phyloP scores from a whole-genome alignment of 2,329 filamentous ascomycete species.

The Sclerotinia trifoliorum region DNA sequence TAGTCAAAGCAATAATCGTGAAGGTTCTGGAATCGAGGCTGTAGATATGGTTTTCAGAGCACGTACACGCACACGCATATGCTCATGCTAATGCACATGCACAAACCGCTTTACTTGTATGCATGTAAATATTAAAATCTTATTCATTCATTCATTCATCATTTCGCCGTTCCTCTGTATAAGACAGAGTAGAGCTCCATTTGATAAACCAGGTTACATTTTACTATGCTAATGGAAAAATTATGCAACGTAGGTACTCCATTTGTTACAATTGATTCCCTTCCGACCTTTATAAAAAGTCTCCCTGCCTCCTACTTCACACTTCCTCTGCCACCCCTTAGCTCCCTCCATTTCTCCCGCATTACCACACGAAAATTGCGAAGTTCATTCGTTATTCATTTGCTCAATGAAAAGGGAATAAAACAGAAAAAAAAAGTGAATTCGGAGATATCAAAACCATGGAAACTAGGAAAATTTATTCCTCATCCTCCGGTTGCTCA shows the following conservation, averaged over 20 bases:
- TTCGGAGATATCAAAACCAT: constrained; percentile 22
- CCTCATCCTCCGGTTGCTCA: constrained; percentile 88
- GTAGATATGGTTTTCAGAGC: no score
- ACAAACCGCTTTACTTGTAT: background rate
- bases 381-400: constrained; percentile 14
- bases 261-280: background rate
- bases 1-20: background rate
- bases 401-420: constrained; percentile 9
- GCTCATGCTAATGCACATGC: no score
- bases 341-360: constrained; percentile 1
- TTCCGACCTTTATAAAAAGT: background rate
- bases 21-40: background rate
- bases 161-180: background rate
- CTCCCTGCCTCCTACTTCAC: constrained; percentile 9
- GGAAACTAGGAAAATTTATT: constrained; percentile 39
- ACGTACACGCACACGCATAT: background rate
- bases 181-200: background rate
- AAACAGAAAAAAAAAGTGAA: constrained; percentile 7
- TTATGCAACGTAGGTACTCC: background rate
- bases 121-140: background rate
- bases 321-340: constrained; percentile 2
- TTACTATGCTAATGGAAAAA: background rate
- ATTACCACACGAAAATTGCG: constrained; percentile 17
- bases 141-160: background rate
- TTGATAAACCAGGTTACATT: constrained; percentile 10